Conservation (phyloP, 2,329 filamentous ascomycete species). For the Juglanconis sp. region DNA sequence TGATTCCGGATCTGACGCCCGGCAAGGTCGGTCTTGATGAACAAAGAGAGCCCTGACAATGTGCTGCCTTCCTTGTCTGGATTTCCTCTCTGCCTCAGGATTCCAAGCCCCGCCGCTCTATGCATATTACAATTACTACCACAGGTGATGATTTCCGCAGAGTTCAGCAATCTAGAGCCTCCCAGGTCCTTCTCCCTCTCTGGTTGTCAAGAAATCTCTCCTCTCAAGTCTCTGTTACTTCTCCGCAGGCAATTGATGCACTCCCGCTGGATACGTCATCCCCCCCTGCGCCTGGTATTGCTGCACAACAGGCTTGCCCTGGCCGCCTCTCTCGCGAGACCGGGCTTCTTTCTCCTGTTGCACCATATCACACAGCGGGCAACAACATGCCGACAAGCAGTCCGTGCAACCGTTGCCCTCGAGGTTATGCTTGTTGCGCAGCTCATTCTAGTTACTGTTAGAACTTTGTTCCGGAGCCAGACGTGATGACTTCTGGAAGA, state of each 20-base stretch:
- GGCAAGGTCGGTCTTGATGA: slow-evolving; percentile 41
- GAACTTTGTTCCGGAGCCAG: too few relatives aligned
- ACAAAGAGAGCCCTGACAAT: slow-evolving; percentile 61
- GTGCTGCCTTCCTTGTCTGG: slow-evolving; percentile 4
- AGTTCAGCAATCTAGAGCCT: not conserved
- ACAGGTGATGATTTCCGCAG: too few relatives aligned
- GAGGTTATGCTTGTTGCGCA: slow-evolving; percentile 44
- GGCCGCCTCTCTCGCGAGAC: slow-evolving; percentile 29
- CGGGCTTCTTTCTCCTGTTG: slow-evolving; percentile 47
- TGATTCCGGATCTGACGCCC: slow-evolving; percentile 35
- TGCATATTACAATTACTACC: not conserved
- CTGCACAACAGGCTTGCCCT: slow-evolving; percentile 23
- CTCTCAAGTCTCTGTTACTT: not conserved
- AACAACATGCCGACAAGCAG: slow-evolving; percentile 42
- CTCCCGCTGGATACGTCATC: slow-evolving; percentile 23
- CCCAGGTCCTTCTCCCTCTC: not conserved
- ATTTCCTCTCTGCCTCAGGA: not conserved
- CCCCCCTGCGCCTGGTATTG: slow-evolving; percentile 29
- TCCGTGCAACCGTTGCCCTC: slow-evolving; percentile 42
- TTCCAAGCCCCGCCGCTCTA: not conserved
- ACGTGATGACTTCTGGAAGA: too few relatives aligned
- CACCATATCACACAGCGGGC: slow-evolving; percentile 41
- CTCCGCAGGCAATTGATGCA: not conserved
- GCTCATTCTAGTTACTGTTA: slow-evolving; percentile 25
- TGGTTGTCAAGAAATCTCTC: not conserved